Conservation (phyloP, 2,329 filamentous ascomycete genomes). For the Calonectria hawksworthii region DNA sequence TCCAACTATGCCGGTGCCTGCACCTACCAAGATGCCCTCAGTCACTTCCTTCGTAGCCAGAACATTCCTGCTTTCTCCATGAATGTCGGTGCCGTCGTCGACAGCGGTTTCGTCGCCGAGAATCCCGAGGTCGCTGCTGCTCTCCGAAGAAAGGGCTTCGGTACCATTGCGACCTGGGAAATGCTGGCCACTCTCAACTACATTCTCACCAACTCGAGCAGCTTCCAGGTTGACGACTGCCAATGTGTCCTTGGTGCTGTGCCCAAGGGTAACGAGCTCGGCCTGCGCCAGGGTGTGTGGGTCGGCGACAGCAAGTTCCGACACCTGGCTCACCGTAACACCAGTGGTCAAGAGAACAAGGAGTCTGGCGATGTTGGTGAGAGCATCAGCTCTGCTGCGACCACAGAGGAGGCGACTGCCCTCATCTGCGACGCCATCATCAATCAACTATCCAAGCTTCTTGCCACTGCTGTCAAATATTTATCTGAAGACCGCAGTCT, state of each 20-base stretch:
- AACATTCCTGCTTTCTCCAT: conserved; percentile 36
- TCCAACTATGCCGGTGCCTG: conserved; percentile 48
- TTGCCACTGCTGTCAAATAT: conserved; percentile 43
- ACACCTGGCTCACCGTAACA: neutral
- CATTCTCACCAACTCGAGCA: conserved; percentile 3
- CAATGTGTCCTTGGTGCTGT: conserved; percentile 23
- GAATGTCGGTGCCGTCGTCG: conserved; percentile 42
- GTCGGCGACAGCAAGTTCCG: conserved; percentile 17
- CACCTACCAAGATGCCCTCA: conserved; percentile 54
- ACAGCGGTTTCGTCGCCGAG: conserved; percentile 41
- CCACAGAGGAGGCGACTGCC: conserved; percentile 33
- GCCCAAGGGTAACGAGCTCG: conserved; percentile 20
- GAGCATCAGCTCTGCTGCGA: conserved; percentile 25
- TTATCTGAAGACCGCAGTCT: conserved; percentile 40
- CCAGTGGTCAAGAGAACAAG: neutral
- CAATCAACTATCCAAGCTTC: conserved; percentile 41
- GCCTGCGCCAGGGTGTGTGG: conserved; percentile 10
- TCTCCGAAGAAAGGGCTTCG: conserved; percentile 31
- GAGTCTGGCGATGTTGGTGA: conserved; percentile 23
- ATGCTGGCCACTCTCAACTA: conserved; percentile 34
- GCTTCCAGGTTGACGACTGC: conserved; percentile 12
- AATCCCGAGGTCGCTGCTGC: conserved; percentile 33
- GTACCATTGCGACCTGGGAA: conserved; percentile 28
- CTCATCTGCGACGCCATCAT: conserved; percentile 37
- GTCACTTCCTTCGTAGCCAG: conserved; percentile 35